Evolutionary conservation across 306 rosid species (phyloP), one percentile per base, ranked within the genome.

Genomic region (Nissolia schottii): DNA sequence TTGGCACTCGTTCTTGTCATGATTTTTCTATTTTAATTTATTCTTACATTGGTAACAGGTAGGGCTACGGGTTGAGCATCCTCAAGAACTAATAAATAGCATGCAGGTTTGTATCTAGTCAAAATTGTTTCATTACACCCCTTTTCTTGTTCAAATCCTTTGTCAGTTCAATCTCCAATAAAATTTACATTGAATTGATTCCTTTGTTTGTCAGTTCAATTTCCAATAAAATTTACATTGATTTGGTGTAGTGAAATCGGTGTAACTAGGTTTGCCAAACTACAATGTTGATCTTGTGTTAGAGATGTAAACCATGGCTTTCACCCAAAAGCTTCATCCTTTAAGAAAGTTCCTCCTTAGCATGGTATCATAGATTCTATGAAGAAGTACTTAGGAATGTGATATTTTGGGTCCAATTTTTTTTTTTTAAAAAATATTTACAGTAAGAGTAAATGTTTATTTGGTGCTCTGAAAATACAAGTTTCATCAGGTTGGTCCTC

Each of bases 61-160:
- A 57, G 98, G 98, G 75, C 76, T 94, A 80, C 89, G 98, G 70
- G 84, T 94, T 51, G 98, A 94, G 87, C 98, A 94, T 81, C 97
- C 97, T 79, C 98, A 94, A 67, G 97, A 89, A 75, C 80, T 87
- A 71, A 81, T 94, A 80, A 87, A 94, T 85, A 85, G 73, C 77
- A 83, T 89, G 79, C 97, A 89, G 98, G 97, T 94, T 83, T 45
- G 86, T 79, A 16, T 61, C 51, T 69, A 29, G 29, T 63, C 16
- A 23, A 67, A 14, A 54, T 45, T 32, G 43, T 74, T 66, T 35
- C n/a, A n/a, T 32, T 9, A 41, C 60, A 29, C 37, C 67, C 57
- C 73, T 73, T 68, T 38, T 70, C 60, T 20, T 41, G 50, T 50
- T 48, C 18, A 14, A n/a, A n/a, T n/a, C n/a, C n/a, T 38, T 46